A percentile compares a stretch with the other conserved stretches of the same genome.
Conservation (phyloP, 2,329 filamentous ascomycete genomes). For the Albifimbria verrucaria region DNA sequence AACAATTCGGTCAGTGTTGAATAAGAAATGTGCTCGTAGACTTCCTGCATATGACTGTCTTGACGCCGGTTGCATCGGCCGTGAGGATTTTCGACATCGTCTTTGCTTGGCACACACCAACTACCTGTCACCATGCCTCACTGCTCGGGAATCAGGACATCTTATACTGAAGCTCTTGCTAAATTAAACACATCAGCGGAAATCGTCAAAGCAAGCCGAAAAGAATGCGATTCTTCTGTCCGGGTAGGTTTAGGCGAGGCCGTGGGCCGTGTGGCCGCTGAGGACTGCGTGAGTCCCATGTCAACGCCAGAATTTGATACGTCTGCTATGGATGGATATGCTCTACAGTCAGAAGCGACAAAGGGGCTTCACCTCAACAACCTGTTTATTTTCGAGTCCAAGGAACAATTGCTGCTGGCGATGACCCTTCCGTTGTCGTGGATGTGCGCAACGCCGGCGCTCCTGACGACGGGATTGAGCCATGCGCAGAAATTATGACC, state of each 20-base stretch:
- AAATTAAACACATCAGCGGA: not conserved
- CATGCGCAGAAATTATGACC: constrained; percentile 1
- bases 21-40: too few relatives aligned
- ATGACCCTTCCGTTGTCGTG: not conserved
- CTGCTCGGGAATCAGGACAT: not conserved
- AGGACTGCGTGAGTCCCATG: not conserved
- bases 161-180: not conserved
- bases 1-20: too few relatives aligned
- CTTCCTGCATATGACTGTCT: too few relatives aligned
- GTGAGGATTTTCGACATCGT: not conserved
- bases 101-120: not conserved
- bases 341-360: not conserved
- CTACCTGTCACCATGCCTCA: not conserved
- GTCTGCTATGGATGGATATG: constrained; percentile 1
- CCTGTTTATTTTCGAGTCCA: not conserved
- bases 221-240: not conserved
- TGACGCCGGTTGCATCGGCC: too few relatives aligned
- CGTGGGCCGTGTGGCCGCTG: not conserved
- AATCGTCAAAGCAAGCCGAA: not conserved
- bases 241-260: not conserved
- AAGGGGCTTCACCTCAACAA: not conserved
- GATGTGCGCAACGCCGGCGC: not conserved
- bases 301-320: not conserved
- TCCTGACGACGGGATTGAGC: not conserved
- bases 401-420: constrained; percentile 1